Evolutionary conservation across 2,329 filamentous ascomycete species (phyloP), one percentile per base, ranked within the genome.

Genomic region (Annulohypoxylon truncatum): DNA sequence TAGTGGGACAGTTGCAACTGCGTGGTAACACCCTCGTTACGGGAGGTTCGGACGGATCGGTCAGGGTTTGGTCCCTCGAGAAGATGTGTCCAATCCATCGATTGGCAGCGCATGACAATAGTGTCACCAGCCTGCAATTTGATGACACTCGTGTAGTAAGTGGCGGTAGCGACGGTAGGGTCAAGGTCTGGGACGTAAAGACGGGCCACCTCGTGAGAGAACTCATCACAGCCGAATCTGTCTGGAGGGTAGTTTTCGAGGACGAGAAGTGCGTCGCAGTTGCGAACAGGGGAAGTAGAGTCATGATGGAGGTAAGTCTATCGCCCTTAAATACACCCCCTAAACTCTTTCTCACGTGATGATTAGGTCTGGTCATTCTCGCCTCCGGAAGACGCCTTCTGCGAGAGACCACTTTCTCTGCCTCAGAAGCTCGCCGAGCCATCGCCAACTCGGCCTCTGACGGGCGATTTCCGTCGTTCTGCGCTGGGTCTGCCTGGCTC

Each of bases 221-320:
- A 79, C 87, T 99, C 42, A 95, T 95, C 48, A 90, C 91, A 56
- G 93, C 95, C 0, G 95, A 99, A 76, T 94, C 95, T 13, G 96
- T 99, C 0, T 99, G 96, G 96, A 88, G 96, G 64, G 95, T 99
- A 31, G 96, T 96, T 0, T 99, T 99, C 77, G 96, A 99, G 77
- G 95, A 97, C 71, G 96, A 99, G 80, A 98, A 97, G 79, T 97
- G 95, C 63, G 95, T 99, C 28, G 95, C 97, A 29, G 92, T 99
- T 85, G 96, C 96, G 7, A 91, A 93, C 73, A 87, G 95, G 65
- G 89, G 89, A 55, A 90, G 90, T 60, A 89, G 94, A 68, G 98
- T 96, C 0, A 92, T 98, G 68, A 99, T 99, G 96, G 96, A 99
- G 90, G 95, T 96, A 82, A 82, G 90, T 78, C 9, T 29, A 29